These are phyloP conservation scores for Torulaspora pretoriensis DNA, from an alignment of 1,139 yeast species.

Conservation along the genomic window DNA sequence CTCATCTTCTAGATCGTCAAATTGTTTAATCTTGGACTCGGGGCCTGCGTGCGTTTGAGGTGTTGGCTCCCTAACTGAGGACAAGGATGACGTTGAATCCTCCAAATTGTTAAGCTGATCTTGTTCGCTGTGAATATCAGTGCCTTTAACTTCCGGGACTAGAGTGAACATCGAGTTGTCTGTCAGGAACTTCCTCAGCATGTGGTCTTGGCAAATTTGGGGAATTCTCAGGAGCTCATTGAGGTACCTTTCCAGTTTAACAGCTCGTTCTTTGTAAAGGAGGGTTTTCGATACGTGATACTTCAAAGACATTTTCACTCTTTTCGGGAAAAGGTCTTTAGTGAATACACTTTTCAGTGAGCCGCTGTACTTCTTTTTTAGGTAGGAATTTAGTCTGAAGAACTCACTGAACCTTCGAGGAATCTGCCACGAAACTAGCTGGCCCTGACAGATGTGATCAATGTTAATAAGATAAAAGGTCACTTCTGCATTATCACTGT, in stretches of 20 bases:
- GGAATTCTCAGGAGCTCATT: constrained; percentile 54
- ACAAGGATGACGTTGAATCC: constrained; percentile 3
- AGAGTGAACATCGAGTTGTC: constrained; percentile 42
- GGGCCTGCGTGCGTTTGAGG: constrained; percentile 1
- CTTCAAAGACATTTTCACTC: constrained; percentile 54
- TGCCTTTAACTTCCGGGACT: background rate
- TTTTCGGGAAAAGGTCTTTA: constrained; percentile 42
- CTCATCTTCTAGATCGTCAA: constrained; percentile 27
- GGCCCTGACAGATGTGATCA: constrained; percentile 47
- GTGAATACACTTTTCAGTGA: constrained; percentile 58
- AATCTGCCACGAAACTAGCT: constrained; percentile 80
- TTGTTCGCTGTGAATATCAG: background rate
- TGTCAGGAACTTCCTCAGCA: constrained; percentile 72
- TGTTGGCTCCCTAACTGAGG: background rate
- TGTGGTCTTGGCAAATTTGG: constrained; percentile 66
- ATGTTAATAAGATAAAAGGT: constrained; percentile 75
- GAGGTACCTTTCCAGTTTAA: constrained; percentile 59
- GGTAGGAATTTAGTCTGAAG: constrained; percentile 61
- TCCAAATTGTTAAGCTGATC: constrained; percentile 1
- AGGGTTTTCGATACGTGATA: constrained; percentile 48
- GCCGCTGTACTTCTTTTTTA: constrained; percentile 49
- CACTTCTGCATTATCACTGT: constrained; percentile 55
- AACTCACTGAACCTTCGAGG: constrained; percentile 87
- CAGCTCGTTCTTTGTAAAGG: constrained; percentile 57
- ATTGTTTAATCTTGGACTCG: constrained; percentile 6